phyloP scores from a whole-genome alignment of 1,284 basidiomycete species.

The Veloboletus limbatus region DNA sequence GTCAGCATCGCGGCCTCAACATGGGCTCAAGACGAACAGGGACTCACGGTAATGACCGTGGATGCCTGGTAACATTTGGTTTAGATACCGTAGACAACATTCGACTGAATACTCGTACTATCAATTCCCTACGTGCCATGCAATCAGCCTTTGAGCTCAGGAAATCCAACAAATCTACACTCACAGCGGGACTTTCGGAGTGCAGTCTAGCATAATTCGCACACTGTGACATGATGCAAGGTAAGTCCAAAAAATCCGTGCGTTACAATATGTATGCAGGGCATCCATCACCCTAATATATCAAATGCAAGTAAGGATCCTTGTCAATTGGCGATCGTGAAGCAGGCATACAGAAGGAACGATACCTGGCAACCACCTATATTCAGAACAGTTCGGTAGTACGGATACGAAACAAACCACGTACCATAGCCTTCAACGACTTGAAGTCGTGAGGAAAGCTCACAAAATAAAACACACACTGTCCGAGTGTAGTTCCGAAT shows the following conservation, averaged over 20 bases:
- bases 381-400: not conserved
- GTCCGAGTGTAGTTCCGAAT: constrained; percentile 14
- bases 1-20: not conserved
- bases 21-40: not conserved
- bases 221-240: constrained; percentile 1
- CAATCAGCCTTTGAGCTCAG: not conserved
- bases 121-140: constrained; percentile 5
- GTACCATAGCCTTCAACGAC: constrained; percentile 11
- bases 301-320: not conserved
- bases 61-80: not conserved
- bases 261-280: not conserved
- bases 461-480: constrained; percentile 11
- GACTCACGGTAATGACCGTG: constrained; percentile 8
- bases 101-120: not conserved
- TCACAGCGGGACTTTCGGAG: constrained; percentile 7
- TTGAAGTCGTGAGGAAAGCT: constrained; percentile 16
- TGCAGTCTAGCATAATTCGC: not conserved
- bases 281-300: constrained; percentile 4
- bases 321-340: not conserved
- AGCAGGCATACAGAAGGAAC: constrained; percentile 11
- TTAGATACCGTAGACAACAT: not conserved
- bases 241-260: not conserved
- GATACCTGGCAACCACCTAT: not conserved
- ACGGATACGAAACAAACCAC: not conserved
- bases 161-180: not conserved